Evolutionary conservation across 169 alveolate species (phyloP).

Genomic region (Neospora caninum): DNA sequence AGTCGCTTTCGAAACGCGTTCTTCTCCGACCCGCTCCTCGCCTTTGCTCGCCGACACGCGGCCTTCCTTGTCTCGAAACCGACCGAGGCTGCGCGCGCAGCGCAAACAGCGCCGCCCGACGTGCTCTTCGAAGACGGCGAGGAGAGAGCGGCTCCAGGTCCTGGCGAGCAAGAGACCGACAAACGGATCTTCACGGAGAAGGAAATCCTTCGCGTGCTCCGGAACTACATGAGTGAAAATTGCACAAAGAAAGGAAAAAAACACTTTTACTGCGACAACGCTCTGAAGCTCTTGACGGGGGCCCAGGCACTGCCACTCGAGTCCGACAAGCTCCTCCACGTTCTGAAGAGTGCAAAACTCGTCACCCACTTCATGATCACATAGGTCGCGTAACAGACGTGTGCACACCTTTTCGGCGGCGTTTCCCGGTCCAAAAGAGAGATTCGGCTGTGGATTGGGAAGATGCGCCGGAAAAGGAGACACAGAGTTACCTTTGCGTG

Average conservation of each 20-base stretch:
- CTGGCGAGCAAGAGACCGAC: neutral
- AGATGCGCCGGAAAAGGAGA: no score
- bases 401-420: no score
- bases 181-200: constrained; percentile 5
- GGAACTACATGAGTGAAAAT: neutral
- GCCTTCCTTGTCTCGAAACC: neutral
- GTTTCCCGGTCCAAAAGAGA: no score
- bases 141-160: neutral
- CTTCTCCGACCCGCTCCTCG: neutral
- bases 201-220: neutral
- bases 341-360: neutral
- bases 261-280: neutral
- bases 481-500: no score
- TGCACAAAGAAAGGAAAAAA: neutral
- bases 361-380: constrained; percentile 22
- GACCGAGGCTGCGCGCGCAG: no score
- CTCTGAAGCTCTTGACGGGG: neutral
- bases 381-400: neutral
- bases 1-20: neutral
- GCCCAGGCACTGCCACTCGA: neutral
- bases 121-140: neutral
- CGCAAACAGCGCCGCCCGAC: no score
- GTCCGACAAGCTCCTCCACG: neutral
- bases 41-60: neutral
- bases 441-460: no score